Evolutionary conservation across 2,329 filamentous ascomycete species (phyloP).

Genomic region (Neocatenulostroma microsporum): DNA sequence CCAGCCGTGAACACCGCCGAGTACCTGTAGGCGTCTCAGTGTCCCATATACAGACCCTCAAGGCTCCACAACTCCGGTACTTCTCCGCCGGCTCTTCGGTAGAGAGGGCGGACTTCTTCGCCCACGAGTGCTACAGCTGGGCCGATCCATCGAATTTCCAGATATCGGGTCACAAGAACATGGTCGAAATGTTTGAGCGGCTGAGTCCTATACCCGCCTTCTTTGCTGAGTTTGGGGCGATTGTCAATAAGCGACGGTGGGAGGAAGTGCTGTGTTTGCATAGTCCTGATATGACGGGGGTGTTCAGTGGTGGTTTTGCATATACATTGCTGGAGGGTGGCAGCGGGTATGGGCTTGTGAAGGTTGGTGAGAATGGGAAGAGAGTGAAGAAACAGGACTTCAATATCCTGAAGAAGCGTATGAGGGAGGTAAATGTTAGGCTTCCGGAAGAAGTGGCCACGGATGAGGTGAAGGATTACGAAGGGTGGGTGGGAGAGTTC

Average conservation of each 20-base stretch:
- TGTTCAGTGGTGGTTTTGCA: constrained; percentile 17
- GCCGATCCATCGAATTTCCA: constrained; percentile 10
- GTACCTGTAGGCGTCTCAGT: constrained; percentile 12
- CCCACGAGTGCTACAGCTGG: constrained; percentile 13
- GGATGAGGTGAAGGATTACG: constrained; percentile 13
- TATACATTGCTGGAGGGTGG: constrained; percentile 13
- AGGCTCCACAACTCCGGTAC: constrained; percentile 8
- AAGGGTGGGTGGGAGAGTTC: constrained; percentile 15
- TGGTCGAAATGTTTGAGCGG: constrained; percentile 7
- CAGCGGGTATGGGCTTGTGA: constrained; percentile 8
- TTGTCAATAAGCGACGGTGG: constrained; percentile 9
- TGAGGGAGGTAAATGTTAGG: constrained; percentile 8
- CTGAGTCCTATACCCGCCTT: constrained; percentile 13
- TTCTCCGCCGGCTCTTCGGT: constrained; percentile 13
- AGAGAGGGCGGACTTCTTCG: constrained; percentile 13
- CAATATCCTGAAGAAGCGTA: constrained; percentile 7
- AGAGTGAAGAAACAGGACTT: constrained; percentile 10
- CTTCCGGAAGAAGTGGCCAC: constrained; percentile 6
- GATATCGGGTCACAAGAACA: constrained; percentile 16
- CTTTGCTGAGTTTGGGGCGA: constrained; percentile 12
- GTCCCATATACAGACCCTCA: constrained; percentile 2
- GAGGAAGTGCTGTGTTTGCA: constrained; percentile 18
- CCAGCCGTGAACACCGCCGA: constrained; percentile 7
- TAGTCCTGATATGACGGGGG: constrained; percentile 16
- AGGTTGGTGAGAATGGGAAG: constrained; percentile 7